Evolutionary conservation across 495 filamentous ascomycete genomes (phyloP).

Genomic region (Niebla homalea): DNA sequence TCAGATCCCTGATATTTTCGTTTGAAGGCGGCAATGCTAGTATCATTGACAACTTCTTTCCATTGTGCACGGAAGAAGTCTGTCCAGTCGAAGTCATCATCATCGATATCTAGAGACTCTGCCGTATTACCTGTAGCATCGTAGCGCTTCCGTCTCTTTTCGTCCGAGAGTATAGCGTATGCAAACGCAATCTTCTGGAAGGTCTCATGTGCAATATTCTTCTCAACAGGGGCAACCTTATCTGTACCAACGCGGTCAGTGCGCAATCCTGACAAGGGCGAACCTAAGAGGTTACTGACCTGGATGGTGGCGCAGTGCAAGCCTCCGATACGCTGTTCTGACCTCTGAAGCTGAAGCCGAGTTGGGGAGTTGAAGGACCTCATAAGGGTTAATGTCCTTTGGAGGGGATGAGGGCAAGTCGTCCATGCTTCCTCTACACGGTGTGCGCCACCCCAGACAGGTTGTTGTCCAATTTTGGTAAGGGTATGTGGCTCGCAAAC

Average conservation of each 20-base stretch:
- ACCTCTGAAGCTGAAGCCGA: slow-evolving; percentile 66
- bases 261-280: neutral
- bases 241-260: slow-evolving; percentile 32
- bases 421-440: slow-evolving; percentile 5
- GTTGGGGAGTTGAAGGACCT: slow-evolving; percentile 60
- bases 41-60: slow-evolving; percentile 51
- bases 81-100: slow-evolving; percentile 76
- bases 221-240: slow-evolving; percentile 53
- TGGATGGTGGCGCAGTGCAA: slow-evolving; percentile 79
- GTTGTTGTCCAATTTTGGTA: too few species aligned
- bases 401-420: slow-evolving; percentile 30
- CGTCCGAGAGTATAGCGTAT: slow-evolving; percentile 80
- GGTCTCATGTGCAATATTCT: slow-evolving; percentile 53
- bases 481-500: too few species aligned
- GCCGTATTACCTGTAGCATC: slow-evolving; percentile 78
- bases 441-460: too few species aligned
- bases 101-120: slow-evolving; percentile 55
- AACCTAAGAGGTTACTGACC: slow-evolving; percentile 36
- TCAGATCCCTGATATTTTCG: slow-evolving; percentile 71
- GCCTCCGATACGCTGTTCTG: slow-evolving; percentile 90
- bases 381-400: slow-evolving; percentile 67
- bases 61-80: slow-evolving; percentile 79
- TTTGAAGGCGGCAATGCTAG: slow-evolving; percentile 59
- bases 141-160: slow-evolving; percentile 63
- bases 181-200: slow-evolving; percentile 91